phyloP scores from a whole-genome alignment of 2,329 filamentous ascomycete species.

The Colletotrichum liaoningense region DNA sequence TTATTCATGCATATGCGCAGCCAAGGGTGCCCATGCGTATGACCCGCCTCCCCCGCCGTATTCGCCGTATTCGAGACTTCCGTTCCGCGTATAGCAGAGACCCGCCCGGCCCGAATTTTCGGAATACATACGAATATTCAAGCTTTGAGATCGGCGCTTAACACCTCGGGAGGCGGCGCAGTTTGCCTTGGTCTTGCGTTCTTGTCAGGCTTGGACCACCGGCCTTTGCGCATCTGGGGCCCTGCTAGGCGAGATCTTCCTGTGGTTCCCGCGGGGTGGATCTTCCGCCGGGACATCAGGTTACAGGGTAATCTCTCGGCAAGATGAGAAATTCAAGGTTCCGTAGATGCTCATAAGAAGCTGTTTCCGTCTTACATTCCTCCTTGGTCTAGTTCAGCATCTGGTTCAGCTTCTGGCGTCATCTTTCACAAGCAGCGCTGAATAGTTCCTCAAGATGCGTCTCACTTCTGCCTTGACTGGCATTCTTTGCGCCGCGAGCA shows the following conservation, averaged over 20 bases:
- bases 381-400: too few species aligned
- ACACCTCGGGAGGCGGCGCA: background rate
- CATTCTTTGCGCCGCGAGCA: background rate
- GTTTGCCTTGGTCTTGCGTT: background rate
- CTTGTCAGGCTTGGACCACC: background rate
- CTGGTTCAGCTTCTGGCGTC: background rate
- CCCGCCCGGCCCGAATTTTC: background rate
- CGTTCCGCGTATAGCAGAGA: constrained; percentile 3
- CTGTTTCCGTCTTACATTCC: background rate
- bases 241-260: background rate
- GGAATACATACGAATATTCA: background rate
- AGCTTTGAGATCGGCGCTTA: background rate
- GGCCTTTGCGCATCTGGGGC: background rate
- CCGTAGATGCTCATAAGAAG: too few species aligned
- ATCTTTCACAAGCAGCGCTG: background rate
- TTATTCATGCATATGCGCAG: background rate
- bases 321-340: background rate
- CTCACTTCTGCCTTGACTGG: background rate
- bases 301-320: background rate
- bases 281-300: background rate
- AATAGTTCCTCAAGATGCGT: background rate
- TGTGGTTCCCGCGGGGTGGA: background rate
- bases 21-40: background rate
- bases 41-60: background rate
- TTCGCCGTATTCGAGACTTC: background rate